Conservation (phyloP, 306 rosid species). For the Vigna radiata region DNA sequence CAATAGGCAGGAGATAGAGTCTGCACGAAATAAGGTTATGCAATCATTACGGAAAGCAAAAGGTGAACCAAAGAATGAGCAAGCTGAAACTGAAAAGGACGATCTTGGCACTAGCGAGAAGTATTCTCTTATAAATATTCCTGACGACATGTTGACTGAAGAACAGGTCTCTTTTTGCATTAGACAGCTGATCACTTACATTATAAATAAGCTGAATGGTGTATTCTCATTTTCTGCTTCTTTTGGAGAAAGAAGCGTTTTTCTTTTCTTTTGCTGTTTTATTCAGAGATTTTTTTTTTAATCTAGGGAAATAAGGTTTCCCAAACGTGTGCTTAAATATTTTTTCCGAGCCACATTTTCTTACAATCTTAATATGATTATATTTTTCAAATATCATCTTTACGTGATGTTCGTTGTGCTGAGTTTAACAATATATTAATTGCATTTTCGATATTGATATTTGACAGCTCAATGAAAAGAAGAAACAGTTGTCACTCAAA, state of each 20-base stretch:
- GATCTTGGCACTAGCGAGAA: constrained; percentile 58
- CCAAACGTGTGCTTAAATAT: not conserved
- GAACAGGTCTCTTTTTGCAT: constrained; percentile 67
- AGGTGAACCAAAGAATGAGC: constrained; percentile 81
- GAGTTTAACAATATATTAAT: constrained; percentile 8
- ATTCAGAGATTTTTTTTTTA: not conserved
- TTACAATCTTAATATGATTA: constrained; percentile 17
- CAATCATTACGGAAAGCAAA: constrained; percentile 78
- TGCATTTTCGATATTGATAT: constrained; percentile 44
- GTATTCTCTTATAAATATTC: constrained; percentile 68
- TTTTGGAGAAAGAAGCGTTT: not conserved
- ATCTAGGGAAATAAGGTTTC: not conserved
- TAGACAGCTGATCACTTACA: constrained; percentile 29
- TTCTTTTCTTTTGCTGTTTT: not conserved
- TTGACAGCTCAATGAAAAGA: constrained; percentile 73
- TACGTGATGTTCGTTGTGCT: constrained; percentile 4
- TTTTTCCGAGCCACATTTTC: not conserved
- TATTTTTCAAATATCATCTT: constrained; percentile 10
- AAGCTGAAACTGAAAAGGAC: constrained; percentile 65
- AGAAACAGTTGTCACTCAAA: constrained; percentile 74
- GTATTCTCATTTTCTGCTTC: constrained; percentile 10
- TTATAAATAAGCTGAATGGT: constrained; percentile 24
- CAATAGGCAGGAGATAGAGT: constrained; percentile 75
- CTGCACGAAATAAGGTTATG: constrained; percentile 61
- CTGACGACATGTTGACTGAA: constrained; percentile 67